A percentile compares a stretch with the other conserved stretches of the same genome.
These are phyloP conservation scores for Oryza punctata DNA, from an alignment of 176 grass and related monocot genomes.

Conservation along the genomic window DNA sequence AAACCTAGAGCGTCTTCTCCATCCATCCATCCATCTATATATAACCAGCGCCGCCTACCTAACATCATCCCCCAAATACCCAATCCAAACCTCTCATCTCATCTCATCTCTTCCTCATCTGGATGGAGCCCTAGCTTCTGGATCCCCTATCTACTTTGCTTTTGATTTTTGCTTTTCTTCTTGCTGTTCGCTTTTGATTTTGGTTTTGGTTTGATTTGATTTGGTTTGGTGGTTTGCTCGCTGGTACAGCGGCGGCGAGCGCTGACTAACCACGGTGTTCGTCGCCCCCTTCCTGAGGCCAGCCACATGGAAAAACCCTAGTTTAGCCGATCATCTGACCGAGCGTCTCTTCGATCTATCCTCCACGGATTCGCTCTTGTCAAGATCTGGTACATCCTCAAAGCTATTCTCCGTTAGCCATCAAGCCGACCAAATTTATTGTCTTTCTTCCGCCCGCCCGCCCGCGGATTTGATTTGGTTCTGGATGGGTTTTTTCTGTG, in stretches of 20 bases:
- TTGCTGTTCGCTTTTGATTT: not conserved
- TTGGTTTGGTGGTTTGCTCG: not conserved
- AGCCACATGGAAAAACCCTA: constrained; percentile 38
- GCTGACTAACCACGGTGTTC: constrained; percentile 28
- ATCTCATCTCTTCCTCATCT: too few relatives aligned
- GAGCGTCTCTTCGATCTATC: constrained; percentile 39
- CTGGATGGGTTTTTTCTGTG: too few relatives aligned
- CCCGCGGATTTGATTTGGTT: too few relatives aligned
- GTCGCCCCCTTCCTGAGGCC: constrained; percentile 49
- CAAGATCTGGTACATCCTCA: constrained; percentile 65
- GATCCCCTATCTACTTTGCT: not conserved
- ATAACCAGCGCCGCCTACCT: not conserved
- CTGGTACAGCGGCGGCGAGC: constrained; percentile 50
- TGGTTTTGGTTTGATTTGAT: too few relatives aligned
- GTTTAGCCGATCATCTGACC: constrained; percentile 74
- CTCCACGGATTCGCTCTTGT: constrained; percentile 68
- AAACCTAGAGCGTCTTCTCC: too few relatives aligned
- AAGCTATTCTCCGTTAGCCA: not conserved
- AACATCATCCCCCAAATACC: not conserved
- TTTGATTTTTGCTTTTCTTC: not conserved
- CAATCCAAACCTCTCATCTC: too few relatives aligned
- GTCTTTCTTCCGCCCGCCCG: too few relatives aligned
- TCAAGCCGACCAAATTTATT: not conserved
- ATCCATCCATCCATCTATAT: not conserved
- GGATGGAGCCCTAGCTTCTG: too few relatives aligned